phyloP scores from a whole-genome alignment of 768 basidiomycete species.

The Boletellus ananas region DNA sequence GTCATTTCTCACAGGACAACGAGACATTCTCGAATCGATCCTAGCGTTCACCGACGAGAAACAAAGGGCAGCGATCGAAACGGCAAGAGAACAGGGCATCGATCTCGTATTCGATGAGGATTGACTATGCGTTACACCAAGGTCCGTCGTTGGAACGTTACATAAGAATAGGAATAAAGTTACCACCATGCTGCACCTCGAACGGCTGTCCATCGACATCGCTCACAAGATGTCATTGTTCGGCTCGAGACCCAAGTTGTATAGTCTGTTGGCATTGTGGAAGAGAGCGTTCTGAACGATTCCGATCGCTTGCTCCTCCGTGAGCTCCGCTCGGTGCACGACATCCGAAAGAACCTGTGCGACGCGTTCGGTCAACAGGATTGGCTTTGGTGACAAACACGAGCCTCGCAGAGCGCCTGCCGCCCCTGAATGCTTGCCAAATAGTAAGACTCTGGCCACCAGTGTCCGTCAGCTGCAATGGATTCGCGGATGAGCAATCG shows the following conservation, averaged over 20 bases:
- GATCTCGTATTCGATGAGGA: slow-evolving; percentile 47
- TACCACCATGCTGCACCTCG: background rate
- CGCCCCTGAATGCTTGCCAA: slow-evolving; percentile 64
- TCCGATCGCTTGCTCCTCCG: slow-evolving; percentile 48
- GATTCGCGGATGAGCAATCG: background rate
- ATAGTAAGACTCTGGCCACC: slow-evolving; percentile 79
- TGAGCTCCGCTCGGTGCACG: slow-evolving; percentile 47
- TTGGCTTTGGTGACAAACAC: background rate
- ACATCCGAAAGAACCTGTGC: slow-evolving; percentile 54
- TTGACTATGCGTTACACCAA: background rate
- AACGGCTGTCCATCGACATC: background rate
- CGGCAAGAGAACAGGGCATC: slow-evolving; percentile 50
- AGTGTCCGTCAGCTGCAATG: slow-evolving; percentile 20
- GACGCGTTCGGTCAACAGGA: slow-evolving; percentile 43
- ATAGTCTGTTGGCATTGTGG: slow-evolving; percentile 62
- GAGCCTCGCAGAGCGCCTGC: slow-evolving; percentile 55
- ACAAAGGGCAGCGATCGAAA: slow-evolving; percentile 43
- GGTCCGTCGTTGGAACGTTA: too few relatives aligned
- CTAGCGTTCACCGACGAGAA: slow-evolving; percentile 47
- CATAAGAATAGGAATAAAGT: background rate
- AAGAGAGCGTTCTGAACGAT: slow-evolving; percentile 60
- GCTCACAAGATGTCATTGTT: slow-evolving; percentile 4
- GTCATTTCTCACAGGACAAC: slow-evolving; percentile 44
- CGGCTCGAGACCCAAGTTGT: slow-evolving; percentile 49
- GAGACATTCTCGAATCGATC: slow-evolving; percentile 52